Percentiles rank a stretch among this genome's conserved stretches.
phyloP scores from a whole-genome alignment of 768 basidiomycete genomes.

The Termitomyces sp. region DNA sequence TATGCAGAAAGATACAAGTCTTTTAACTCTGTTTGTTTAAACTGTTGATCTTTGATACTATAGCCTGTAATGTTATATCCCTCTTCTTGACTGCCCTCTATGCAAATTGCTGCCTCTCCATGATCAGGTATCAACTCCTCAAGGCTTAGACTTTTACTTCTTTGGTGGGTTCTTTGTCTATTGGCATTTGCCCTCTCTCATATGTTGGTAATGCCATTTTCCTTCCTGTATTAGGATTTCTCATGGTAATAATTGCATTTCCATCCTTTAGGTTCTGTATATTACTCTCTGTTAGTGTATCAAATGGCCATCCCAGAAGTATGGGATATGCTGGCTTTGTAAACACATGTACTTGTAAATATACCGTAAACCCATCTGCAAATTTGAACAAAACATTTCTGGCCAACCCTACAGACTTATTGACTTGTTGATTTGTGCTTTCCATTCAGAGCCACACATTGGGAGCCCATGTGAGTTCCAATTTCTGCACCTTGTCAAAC shows the following conservation, averaged over 20 bases:
- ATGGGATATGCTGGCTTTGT: not conserved
- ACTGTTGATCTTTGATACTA: not conserved
- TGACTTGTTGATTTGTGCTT: too few species aligned
- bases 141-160: not conserved
- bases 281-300: not conserved
- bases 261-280: constrained; percentile 4
- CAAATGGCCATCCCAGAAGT: constrained; percentile 1
- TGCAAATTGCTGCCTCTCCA: not conserved
- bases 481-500: too few species aligned
- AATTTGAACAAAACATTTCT: not conserved
- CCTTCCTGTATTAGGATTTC: constrained; percentile 16
- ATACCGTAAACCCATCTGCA: constrained; percentile 10
- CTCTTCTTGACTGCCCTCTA: not conserved
- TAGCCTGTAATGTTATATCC: too few species aligned
- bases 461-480: too few species aligned
- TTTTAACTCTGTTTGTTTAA: not conserved
- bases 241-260: constrained; percentile 17
- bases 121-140: not conserved
- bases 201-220: not conserved
- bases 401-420: not conserved
- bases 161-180: not conserved
- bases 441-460: too few species aligned
- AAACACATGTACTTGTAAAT: not conserved
- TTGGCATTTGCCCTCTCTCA: not conserved
- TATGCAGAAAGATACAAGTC: too few species aligned